Evolutionary conservation across 768 basidiomycete species (phyloP).

Genomic region (Hygrophorus pudorinus): DNA sequence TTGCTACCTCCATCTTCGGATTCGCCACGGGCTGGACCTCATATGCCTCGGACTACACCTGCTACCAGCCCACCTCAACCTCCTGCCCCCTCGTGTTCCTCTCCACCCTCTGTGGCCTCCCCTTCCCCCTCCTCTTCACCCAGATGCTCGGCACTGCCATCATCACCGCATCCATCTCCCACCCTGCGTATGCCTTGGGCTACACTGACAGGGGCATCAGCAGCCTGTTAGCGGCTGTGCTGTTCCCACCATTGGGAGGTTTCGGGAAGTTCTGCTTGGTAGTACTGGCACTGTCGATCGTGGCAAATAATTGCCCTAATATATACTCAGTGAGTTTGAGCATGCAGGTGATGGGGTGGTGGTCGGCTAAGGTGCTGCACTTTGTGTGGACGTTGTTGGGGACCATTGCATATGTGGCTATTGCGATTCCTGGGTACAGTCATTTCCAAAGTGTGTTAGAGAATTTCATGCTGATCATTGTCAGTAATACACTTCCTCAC

Average conservation of each 20-base stretch:
- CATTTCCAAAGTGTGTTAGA: neutral
- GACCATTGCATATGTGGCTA: neutral
- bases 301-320: neutral
- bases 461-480: neutral
- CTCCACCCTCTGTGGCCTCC: neutral
- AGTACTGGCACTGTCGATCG: neutral
- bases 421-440: neutral
- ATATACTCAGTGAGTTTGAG: neutral
- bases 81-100: neutral
- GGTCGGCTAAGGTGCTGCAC: neutral
- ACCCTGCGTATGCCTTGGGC: neutral
- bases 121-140: neutral
- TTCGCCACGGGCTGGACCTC: neutral
- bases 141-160: slow-evolving; percentile 2
- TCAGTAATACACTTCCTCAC: neutral
- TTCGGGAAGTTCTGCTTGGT: slow-evolving; percentile 1
- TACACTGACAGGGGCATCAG: neutral
- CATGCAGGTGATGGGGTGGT: neutral
- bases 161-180: neutral
- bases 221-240: neutral
- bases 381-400: neutral
- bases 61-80: neutral
- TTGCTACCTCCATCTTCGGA: slow-evolving; percentile 1
- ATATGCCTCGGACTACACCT: neutral
- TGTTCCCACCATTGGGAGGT: neutral